Percentiles rank a stretch among this genome's conserved stretches.
These are phyloP conservation scores for Botrytis byssoidea DNA, from an alignment of 2,329 filamentous ascomycete genomes.

Conservation along the genomic window DNA sequence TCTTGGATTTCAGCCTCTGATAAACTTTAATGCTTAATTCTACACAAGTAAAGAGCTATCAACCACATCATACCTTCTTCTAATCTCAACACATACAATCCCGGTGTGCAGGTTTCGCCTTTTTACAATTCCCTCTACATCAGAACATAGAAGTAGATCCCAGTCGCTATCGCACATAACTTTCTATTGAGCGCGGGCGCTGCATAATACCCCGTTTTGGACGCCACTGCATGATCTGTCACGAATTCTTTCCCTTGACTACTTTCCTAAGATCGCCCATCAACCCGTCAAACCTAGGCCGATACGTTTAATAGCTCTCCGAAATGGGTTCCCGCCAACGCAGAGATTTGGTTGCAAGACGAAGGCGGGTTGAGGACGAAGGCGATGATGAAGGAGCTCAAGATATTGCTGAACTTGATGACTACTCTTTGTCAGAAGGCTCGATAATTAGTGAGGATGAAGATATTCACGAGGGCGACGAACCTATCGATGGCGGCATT, in stretches of 20 bases:
- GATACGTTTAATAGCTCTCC: constrained; percentile 33
- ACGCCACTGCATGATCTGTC: constrained; percentile 40
- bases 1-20: constrained; percentile 18
- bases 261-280: constrained; percentile 35
- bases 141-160: constrained; percentile 17
- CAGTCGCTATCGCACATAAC: constrained; percentile 27
- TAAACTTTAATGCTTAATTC: constrained; percentile 17
- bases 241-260: constrained; percentile 33
- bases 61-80: constrained; percentile 8
- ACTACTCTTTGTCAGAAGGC: constrained; percentile 65
- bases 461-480: constrained; percentile 59
- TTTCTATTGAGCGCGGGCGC: constrained; percentile 39
- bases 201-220: constrained; percentile 33
- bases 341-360: constrained; percentile 64
- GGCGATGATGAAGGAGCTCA: constrained; percentile 64
- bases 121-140: constrained; percentile 31
- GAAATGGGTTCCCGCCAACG: constrained; percentile 55
- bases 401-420: constrained; percentile 57
- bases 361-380: constrained; percentile 68
- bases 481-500: constrained; percentile 63
- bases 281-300: constrained; percentile 39
- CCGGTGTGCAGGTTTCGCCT: constrained; percentile 38
- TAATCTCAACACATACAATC: constrained; percentile 6
- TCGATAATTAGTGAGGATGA: constrained; percentile 62
- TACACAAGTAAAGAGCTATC: constrained; percentile 17